Evolutionary conservation across 345 rosid species (phyloP).

Genomic region (Salix exigua): DNA sequence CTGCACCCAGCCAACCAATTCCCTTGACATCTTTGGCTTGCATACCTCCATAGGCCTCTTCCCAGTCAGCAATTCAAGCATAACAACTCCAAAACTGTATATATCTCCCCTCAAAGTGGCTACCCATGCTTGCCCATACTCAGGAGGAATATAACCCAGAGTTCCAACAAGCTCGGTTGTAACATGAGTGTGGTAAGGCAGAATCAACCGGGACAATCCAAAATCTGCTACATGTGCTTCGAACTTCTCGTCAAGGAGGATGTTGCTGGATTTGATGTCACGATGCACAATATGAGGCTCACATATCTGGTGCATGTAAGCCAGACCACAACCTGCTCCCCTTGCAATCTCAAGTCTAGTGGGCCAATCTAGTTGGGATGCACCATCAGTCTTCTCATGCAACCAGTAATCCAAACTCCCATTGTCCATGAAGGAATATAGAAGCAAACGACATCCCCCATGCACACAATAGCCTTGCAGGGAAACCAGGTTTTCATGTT

Average conservation of each 20-base stretch:
- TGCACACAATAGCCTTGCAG: slow-evolving; percentile 46
- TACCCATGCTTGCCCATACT: slow-evolving; percentile 47
- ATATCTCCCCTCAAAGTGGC: slow-evolving; percentile 50
- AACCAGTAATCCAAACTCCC: slow-evolving; percentile 49
- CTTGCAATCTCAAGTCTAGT: slow-evolving; percentile 34
- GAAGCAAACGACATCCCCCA: slow-evolving; percentile 35
- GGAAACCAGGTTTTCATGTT: slow-evolving; percentile 41
- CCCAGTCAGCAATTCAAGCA: slow-evolving; percentile 45
- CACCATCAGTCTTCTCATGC: slow-evolving; percentile 41
- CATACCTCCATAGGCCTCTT: slow-evolving; percentile 41
- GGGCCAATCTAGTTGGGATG: slow-evolving; percentile 42
- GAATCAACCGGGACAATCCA: slow-evolving; percentile 43
- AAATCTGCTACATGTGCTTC: slow-evolving; percentile 45
- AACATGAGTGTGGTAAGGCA: slow-evolving; percentile 45
- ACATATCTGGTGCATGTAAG: slow-evolving; percentile 44
- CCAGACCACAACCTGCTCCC: slow-evolving; percentile 39
- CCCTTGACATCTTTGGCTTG: slow-evolving; percentile 37
- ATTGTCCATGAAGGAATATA: slow-evolving; percentile 45
- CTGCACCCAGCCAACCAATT: slow-evolving; percentile 39
- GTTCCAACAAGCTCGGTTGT: slow-evolving; percentile 47
- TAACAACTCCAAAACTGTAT: slow-evolving; percentile 48
- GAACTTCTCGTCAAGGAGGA: slow-evolving; percentile 44
- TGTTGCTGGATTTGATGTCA: slow-evolving; percentile 49
- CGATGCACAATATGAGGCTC: slow-evolving; percentile 44
- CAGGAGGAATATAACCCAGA: slow-evolving; percentile 46